Base-by-base conservation (phyloP, 192 early-diverging fungal species). In the Linnemannia exigua region DNA sequence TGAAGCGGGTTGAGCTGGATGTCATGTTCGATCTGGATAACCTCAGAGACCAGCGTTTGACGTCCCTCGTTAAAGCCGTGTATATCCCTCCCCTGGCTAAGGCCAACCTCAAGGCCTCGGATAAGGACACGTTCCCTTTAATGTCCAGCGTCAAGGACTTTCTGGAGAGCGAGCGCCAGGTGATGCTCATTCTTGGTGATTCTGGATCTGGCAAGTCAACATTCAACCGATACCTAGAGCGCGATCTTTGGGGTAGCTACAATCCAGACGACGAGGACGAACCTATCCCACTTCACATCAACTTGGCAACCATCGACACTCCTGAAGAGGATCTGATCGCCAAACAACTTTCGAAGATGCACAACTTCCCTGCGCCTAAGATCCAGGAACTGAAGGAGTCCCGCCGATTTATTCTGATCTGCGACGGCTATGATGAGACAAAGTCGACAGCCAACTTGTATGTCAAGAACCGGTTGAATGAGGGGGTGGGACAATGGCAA, bases 201-300 rank as follows among this genome's bases (percentile, higher is more conserved):
- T 63, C 58, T 33, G 58, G 58, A 5, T 63, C 58, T 31, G 58
- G 58, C 58, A 63, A 63, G 58, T 63, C 58, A 25, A 63, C 58
- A 12, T 63, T 63, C 28, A 63, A 63, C 58, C 28, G 12, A 0
- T 25, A 63, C 28, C 58, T 63, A 25, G 58, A 63, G 28, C 58
- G 12, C 28, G 58, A 33, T 0, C 58, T 63, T 63, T 63, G 58
- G 58, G 3, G 9, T 9, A 63, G 28, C 28, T 63, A 63, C 58
- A 12, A 63, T 31, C 9, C 28, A 3, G 12, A 31, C 14, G 58
- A 15, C 25, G 58, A 63, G 12, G 28, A 63, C 5, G 58, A 63
- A 0, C 58, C 58, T 14, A 63, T 63, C 58, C 58, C 58, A 31
- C 58, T 63, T 25, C 14, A 14, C 58, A 63, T 63, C 12, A 63